Base-by-base conservation (phyloP, 805 yeast species). In the Cyberlindnera euphorbiiphila region DNA sequence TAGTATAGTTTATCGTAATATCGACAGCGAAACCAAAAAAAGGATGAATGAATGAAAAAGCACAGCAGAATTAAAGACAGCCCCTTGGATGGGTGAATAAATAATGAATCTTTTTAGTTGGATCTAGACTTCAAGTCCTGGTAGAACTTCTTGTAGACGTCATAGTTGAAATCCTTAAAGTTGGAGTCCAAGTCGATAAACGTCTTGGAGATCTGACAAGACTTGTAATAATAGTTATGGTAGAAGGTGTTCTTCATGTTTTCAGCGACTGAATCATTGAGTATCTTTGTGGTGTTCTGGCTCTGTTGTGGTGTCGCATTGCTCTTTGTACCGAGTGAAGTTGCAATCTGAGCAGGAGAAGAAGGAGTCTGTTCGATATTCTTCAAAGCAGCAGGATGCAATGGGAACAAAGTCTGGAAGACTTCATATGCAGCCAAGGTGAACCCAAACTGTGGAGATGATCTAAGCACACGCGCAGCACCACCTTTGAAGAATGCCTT, bases 401-500 rank as follows among this genome's bases (percentile, higher is more conserved):
- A 72, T 32, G 96, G 96, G 63, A 87, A 68, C 53, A 81, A 54
- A 32, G 71, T 75, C 60, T 91, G 95, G 62, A 91, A 79, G 23
- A 93, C 62, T 63, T 91, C 98, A 64, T 93, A 91, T 18, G 96
- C 89, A n/a, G 98, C 98, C 54, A 91, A 73, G 6, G 98, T 91
- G 65, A 89, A 89, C 38, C 98, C 98, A 61, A 91, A 91, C 64
- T 91, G 98, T 7, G 98, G 98, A 1, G 97, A 88, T 5, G 97
- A 89, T 64, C 98, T 76, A 55, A 88, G 69, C 26, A 91, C 88
- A 62, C 98, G 78, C 6, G 98, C 98, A 41, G 89, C 76, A 25
- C 97, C 95, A 54, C 98, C 98, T 69, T 91, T 91, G 73, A 89
- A 91, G 58, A 91, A 85, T 10, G 96, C 95, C 43, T 69, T 63